Conservation (phyloP, 148 eudicot genomes). For the Camellia lanceoleosa region DNA sequence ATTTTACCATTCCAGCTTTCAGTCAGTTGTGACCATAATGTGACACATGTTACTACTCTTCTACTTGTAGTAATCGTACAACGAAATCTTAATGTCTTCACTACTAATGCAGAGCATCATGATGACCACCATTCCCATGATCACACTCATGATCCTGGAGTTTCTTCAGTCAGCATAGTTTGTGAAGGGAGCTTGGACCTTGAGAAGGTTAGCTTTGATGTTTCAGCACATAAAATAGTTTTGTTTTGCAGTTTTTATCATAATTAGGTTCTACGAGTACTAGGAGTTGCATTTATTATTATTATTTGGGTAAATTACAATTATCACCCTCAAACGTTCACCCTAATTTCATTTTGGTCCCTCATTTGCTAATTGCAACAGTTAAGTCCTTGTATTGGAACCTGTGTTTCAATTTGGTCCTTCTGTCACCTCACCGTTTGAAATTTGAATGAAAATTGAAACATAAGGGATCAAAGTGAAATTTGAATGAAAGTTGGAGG, state of each 20-base stretch:
- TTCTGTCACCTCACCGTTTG: too few relatives aligned
- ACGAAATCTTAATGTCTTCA: background rate
- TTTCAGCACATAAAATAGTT: background rate
- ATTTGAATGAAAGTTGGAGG: too few relatives aligned
- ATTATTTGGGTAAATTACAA: background rate
- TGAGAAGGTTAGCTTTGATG: constrained; percentile 62
- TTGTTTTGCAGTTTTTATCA: constrained; percentile 8
- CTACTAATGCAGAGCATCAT: constrained; percentile 61
- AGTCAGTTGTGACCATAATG: background rate
- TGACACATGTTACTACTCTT: background rate
- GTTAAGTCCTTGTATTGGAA: too few relatives aligned
- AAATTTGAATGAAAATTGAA: too few relatives aligned
- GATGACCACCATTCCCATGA: constrained; percentile 82
- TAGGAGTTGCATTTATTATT: background rate
- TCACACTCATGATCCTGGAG: constrained; percentile 98
- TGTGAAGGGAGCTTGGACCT: constrained; percentile 98
- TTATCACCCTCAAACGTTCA: too few relatives aligned
- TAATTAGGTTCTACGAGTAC: background rate
- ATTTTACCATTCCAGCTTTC: background rate
- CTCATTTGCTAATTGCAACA: too few relatives aligned
- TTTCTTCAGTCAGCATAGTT: constrained; percentile 94
- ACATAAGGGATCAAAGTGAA: too few relatives aligned
- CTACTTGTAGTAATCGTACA: background rate
- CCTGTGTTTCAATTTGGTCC: too few relatives aligned
- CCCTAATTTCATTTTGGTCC: too few relatives aligned